Evolutionary conservation across 495 filamentous ascomycete genomes (phyloP).

Genomic region (Bathelium albidoporum): DNA sequence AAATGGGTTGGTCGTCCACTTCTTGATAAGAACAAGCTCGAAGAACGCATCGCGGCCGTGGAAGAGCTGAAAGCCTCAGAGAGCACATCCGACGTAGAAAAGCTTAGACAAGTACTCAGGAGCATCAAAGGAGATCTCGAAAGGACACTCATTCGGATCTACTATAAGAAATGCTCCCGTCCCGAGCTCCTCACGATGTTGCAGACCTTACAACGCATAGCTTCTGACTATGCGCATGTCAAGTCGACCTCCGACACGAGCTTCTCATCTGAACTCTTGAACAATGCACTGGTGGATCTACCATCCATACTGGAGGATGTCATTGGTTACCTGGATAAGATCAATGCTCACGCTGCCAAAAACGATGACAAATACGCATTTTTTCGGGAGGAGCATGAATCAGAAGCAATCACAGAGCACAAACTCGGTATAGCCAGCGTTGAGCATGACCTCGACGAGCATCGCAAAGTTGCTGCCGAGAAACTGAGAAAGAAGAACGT

Average conservation of each 20-base stretch:
- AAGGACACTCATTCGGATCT: slow-evolving; percentile 85
- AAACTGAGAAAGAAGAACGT: slow-evolving; percentile 60
- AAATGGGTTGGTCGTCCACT: slow-evolving; percentile 95
- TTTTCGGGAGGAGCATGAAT: slow-evolving; percentile 78
- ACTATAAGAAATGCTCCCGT: slow-evolving; percentile 75
- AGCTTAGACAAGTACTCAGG: slow-evolving; percentile 55
- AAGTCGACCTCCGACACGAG: slow-evolving; percentile 56
- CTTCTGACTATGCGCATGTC: slow-evolving; percentile 59
- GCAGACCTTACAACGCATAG: slow-evolving; percentile 73
- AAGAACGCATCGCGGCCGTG: slow-evolving; percentile 78
- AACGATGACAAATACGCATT: slow-evolving; percentile 89
- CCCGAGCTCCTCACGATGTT: slow-evolving; percentile 79
- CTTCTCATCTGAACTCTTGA: slow-evolving; percentile 62
- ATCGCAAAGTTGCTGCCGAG: slow-evolving; percentile 58
- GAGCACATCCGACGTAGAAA: slow-evolving; percentile 57
- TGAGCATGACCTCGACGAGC: slow-evolving; percentile 73
- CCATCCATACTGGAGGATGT: slow-evolving; percentile 66
- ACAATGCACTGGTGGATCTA: slow-evolving; percentile 61
- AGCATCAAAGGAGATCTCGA: slow-evolving; percentile 78
- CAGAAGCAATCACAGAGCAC: slow-evolving; percentile 70
- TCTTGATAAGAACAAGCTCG: slow-evolving; percentile 63
- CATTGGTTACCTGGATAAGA: slow-evolving; percentile 63
- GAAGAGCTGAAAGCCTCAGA: slow-evolving; percentile 72
- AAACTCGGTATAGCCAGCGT: slow-evolving; percentile 88
- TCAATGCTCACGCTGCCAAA: slow-evolving; percentile 74